phyloP scores from a whole-genome alignment of 176 grass and related monocot species.

The Ananas comosus region DNA sequence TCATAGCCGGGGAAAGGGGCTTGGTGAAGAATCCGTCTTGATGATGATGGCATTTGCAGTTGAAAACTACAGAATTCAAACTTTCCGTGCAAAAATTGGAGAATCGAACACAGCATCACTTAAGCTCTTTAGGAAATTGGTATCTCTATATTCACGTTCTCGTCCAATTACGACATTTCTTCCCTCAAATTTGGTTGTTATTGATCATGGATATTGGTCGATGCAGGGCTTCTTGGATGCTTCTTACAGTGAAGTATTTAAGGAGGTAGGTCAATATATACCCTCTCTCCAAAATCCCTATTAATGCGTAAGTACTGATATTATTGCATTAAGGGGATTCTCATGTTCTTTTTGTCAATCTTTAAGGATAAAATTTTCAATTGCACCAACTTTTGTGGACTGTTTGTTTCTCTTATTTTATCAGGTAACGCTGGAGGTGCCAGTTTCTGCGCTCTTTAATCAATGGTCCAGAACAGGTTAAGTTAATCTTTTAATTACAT shows the following conservation, averaged over 20 bases:
- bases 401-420: not conserved
- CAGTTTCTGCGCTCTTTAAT: conserved; percentile 10
- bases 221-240: conserved; percentile 64
- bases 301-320: too few species aligned
- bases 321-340: too few species aligned
- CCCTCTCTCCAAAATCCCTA: not conserved
- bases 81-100: conserved; percentile 79
- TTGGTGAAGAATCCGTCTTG: conserved; percentile 60
- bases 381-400: not conserved
- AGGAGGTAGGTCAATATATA: conserved; percentile 36
- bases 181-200: not conserved
- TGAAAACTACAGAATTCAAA: conserved; percentile 58
- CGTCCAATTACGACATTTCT: too few species aligned
- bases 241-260: conserved; percentile 67
- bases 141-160: conserved; percentile 6
- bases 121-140: conserved; percentile 78
- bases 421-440: conserved; percentile 38
- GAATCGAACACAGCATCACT: conserved; percentile 72
- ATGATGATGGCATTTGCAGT: conserved; percentile 83
- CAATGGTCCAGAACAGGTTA: not conserved
- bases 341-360: too few species aligned
- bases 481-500: not conserved
- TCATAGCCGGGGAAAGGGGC: conserved; percentile 61
- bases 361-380: too few species aligned
- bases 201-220: conserved; percentile 14